Evolutionary conservation across 768 basidiomycete genomes (phyloP).

Genomic region (Pleurotus ostreatus): DNA sequence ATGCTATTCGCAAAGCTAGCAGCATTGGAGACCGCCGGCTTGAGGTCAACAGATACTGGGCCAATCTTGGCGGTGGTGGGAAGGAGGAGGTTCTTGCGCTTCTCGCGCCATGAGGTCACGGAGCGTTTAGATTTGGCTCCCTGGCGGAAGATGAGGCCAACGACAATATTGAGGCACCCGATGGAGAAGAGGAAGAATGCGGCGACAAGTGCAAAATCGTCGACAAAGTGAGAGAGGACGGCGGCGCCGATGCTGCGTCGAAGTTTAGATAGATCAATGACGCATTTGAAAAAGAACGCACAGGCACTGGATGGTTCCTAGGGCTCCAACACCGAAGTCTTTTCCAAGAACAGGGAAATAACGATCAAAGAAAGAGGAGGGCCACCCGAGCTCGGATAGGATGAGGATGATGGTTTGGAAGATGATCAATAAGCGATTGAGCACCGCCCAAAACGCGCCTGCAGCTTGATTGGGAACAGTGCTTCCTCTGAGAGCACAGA

Average conservation of each 20-base stretch:
- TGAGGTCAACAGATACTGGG: slow-evolving; percentile 28
- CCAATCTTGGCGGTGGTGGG: slow-evolving; percentile 33
- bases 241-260: slow-evolving; percentile 55
- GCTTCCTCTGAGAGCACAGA: slow-evolving; percentile 42
- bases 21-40: slow-evolving; percentile 20
- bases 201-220: slow-evolving; percentile 81
- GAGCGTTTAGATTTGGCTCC: slow-evolving; percentile 61
- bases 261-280: not conserved
- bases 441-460: slow-evolving; percentile 88
- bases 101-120: slow-evolving; percentile 62
- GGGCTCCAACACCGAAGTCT: slow-evolving; percentile 80
- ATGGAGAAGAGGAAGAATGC: slow-evolving; percentile 83
- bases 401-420: slow-evolving; percentile 76
- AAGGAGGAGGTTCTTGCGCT: slow-evolving; percentile 54
- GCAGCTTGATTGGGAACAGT: slow-evolving; percentile 94
- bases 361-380: slow-evolving; percentile 72
- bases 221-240: slow-evolving; percentile 73
- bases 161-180: slow-evolving; percentile 78
- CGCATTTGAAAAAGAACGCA: slow-evolving; percentile 28
- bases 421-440: slow-evolving; percentile 81
- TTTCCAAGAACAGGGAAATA: slow-evolving; percentile 90
- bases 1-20: slow-evolving; percentile 14
- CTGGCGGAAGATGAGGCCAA: slow-evolving; percentile 78
- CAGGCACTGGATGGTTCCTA: slow-evolving; percentile 87
- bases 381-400: slow-evolving; percentile 78